Conservation (phyloP, 2,329 filamentous ascomycete genomes). For the Macrophomina pseudophaseolina region DNA sequence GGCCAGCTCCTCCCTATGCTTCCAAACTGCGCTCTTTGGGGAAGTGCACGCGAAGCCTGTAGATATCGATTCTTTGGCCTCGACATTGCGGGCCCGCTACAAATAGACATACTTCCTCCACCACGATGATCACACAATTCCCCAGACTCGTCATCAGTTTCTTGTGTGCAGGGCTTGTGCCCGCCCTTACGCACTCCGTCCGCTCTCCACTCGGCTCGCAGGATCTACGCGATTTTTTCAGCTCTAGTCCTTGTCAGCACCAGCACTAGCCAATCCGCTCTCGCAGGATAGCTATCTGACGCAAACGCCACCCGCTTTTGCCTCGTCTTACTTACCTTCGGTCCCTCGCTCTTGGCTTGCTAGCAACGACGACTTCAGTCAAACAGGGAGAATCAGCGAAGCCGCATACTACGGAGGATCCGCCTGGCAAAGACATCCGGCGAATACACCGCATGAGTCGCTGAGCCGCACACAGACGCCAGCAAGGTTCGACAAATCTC, state of each 20-base stretch:
- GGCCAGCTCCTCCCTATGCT: conserved; percentile 5
- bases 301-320: neutral
- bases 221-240: conserved; percentile 20
- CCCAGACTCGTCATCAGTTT: neutral
- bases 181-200: neutral
- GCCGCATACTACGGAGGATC: neutral
- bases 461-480: neutral
- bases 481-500: conserved; percentile 38
- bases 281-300: conserved; percentile 5
- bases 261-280: conserved; percentile 12
- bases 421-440: neutral
- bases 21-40: conserved; percentile 5
- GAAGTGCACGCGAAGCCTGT: conserved; percentile 13
- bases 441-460: neutral
- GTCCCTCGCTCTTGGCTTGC: neutral
- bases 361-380: neutral
- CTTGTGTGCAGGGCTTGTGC: neutral
- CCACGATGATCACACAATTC: neutral
- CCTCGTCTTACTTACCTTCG: neutral
- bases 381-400: no score
- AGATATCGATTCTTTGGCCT: conserved; percentile 14
- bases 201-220: neutral
- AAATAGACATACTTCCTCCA: neutral
- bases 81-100: neutral
- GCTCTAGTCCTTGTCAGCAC: conserved; percentile 14